Percentiles rank a stretch among this genome's conserved stretches.
phyloP scores from a whole-genome alignment of 805 yeast genomes.

The Kazachstania viticola region DNA sequence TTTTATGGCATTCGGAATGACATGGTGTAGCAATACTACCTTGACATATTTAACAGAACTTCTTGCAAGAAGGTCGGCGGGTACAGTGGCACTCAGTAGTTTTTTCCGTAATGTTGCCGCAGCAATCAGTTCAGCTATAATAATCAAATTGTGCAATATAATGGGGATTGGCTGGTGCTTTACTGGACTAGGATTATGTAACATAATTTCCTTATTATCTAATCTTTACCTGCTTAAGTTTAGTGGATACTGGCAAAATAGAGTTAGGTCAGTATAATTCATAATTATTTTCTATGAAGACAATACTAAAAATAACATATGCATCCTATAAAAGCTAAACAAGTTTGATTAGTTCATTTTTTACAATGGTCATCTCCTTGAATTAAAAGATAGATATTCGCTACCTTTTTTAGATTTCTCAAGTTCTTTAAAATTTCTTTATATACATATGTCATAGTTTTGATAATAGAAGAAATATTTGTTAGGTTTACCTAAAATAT shows the following conservation, averaged over 20 bases:
- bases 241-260: conserved; percentile 12
- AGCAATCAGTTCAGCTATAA: conserved; percentile 38
- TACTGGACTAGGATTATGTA: conserved; percentile 35
- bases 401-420: no score
- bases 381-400: no score
- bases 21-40: conserved; percentile 43
- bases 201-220: conserved; percentile 17
- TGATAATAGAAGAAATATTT: neutral
- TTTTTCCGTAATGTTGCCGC: conserved; percentile 43
- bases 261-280: conserved; percentile 1
- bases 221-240: conserved; percentile 13
- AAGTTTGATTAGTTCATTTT: no score
- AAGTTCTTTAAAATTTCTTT: neutral
- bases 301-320: no score
- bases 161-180: conserved; percentile 47
- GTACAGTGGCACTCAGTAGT: conserved; percentile 43
- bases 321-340: no score
- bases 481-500: conserved; percentile 9
- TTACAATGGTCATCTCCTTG: no score
- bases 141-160: conserved; percentile 24
- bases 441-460: neutral
- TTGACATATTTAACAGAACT: conserved; percentile 45
- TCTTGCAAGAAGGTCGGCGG: conserved; percentile 38
- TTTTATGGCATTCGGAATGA: conserved; percentile 40
- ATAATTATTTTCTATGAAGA: no score